These are phyloP conservation scores for Hypoxylon fragiforme DNA, from an alignment of 495 filamentous ascomycete genomes.

Conservation along the genomic window DNA sequence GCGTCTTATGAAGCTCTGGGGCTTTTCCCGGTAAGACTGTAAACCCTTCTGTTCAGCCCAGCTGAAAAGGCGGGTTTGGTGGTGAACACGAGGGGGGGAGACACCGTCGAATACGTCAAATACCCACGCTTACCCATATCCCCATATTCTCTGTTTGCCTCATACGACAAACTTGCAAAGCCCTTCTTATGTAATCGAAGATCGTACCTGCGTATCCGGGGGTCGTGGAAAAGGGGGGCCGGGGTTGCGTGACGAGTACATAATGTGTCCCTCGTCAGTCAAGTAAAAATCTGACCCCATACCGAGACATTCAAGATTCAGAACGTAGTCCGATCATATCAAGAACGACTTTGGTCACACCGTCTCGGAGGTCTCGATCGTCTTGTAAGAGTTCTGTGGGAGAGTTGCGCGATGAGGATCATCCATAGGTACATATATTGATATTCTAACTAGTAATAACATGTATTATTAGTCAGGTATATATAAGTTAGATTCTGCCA, in stretches of 20 bases:
- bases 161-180: slow-evolving; percentile 8
- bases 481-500: too few species aligned
- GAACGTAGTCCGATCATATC: slow-evolving; percentile 9
- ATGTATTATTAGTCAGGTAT: too few species aligned
- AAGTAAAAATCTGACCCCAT: slow-evolving; percentile 6
- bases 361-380: slow-evolving; percentile 20
- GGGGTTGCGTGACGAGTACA: slow-evolving; percentile 16
- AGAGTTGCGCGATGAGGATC: too few species aligned
- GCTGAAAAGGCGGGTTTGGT: slow-evolving; percentile 4
- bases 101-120: too few species aligned
- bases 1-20: too few species aligned
- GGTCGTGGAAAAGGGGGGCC: slow-evolving; percentile 14
- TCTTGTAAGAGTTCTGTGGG: too few species aligned
- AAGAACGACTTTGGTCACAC: slow-evolving; percentile 27
- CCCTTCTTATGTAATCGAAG: slow-evolving; percentile 25
- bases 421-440: too few species aligned
- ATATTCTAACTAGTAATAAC: too few species aligned
- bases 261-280: slow-evolving; percentile 3
- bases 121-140: too few species aligned
- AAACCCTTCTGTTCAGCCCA: slow-evolving; percentile 17
- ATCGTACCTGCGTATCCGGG: slow-evolving; percentile 28
- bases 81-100: too few species aligned
- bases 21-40: slow-evolving; percentile 15
- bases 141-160: too few species aligned
- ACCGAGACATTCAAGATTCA: slow-evolving; percentile 8